A percentile compares a stretch with the other conserved stretches of the same genome.
Evolutionary conservation across 176 grass and related monocot species (phyloP).

Genomic region (Bonia amplexicaulis): DNA sequence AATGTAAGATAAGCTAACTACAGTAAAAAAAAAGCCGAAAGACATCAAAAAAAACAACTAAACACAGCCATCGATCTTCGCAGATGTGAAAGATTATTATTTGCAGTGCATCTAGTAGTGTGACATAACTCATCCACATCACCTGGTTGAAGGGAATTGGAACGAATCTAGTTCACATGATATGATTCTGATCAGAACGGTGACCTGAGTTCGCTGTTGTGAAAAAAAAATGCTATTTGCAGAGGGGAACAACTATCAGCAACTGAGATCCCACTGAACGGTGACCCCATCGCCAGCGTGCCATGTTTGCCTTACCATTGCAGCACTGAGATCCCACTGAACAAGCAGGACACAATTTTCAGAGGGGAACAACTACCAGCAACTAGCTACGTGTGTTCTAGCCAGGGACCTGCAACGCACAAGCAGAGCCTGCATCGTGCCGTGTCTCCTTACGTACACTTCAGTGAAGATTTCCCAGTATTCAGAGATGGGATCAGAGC

Average conservation of each 20-base stretch:
- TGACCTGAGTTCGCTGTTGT: not conserved
- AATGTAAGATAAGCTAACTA: too few species aligned
- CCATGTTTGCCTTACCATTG: not conserved
- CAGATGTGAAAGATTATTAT: not conserved
- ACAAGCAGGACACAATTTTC: not conserved
- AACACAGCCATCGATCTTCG: too few species aligned
- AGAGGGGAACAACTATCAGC: too few species aligned
- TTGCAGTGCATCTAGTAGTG: not conserved
- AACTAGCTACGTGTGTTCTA: not conserved
- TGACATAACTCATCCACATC: not conserved
- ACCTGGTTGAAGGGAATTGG: not conserved
- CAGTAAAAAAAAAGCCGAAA: too few species aligned
- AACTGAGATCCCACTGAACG: too few species aligned
- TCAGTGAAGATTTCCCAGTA: not conserved
- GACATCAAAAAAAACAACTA: too few species aligned
- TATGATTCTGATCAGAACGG: not conserved
- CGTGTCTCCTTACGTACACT: not conserved
- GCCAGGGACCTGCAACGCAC: not conserved
- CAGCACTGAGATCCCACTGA: not conserved
- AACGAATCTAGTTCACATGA: not conserved
- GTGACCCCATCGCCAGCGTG: not conserved
- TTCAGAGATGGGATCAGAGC: not conserved
- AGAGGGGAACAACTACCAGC: not conserved
- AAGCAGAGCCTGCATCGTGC: not conserved
- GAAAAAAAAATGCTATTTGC: not conserved